phyloP scores from a whole-genome alignment of 371 early-diverging fungal species.

The Mucor indicus region DNA sequence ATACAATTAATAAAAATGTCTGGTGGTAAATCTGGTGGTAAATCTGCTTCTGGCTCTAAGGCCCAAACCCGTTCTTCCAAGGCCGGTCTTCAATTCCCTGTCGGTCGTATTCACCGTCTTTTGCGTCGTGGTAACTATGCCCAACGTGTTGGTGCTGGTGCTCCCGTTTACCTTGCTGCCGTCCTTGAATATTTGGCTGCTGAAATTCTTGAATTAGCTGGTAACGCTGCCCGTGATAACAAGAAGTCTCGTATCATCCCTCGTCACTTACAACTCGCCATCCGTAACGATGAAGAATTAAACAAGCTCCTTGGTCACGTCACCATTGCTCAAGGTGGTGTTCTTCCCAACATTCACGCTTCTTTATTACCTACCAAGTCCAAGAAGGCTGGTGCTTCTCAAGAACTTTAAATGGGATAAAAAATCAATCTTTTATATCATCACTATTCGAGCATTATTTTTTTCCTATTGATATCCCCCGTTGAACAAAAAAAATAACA shows the following conservation, averaged over 20 bases:
- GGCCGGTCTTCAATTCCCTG: constrained; percentile 94
- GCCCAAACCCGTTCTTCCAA: constrained; percentile 72
- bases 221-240: constrained; percentile 93
- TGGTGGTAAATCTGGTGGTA: constrained; percentile 51
- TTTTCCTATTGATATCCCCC: too few species aligned
- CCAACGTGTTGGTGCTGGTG: constrained; percentile 88
- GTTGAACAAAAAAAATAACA: too few species aligned
- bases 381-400: constrained; percentile 58
- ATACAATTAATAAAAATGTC: constrained; percentile 23
- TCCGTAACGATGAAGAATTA: constrained; percentile 93
- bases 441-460: too few species aligned
- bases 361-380: constrained; percentile 63
- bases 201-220: constrained; percentile 93
- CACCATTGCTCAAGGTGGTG: constrained; percentile 83
- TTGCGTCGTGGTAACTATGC: constrained; percentile 93
- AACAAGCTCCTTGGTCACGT: constrained; percentile 89
- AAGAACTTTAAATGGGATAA: constrained; percentile 30
- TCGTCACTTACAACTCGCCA: constrained; percentile 85
- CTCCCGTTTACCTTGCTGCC: constrained; percentile 91
- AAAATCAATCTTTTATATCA: too few species aligned
- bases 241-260: constrained; percentile 92
- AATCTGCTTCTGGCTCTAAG: constrained; percentile 53
- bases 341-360: constrained; percentile 80
- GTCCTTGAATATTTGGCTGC: constrained; percentile 93
- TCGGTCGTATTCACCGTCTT: constrained; percentile 95